A percentile compares a stretch with the other conserved stretches of the same genome.
These are phyloP conservation scores for Brettanomyces naardenensis DNA, from an alignment of 805 yeast genomes.

Conservation along the genomic window DNA sequence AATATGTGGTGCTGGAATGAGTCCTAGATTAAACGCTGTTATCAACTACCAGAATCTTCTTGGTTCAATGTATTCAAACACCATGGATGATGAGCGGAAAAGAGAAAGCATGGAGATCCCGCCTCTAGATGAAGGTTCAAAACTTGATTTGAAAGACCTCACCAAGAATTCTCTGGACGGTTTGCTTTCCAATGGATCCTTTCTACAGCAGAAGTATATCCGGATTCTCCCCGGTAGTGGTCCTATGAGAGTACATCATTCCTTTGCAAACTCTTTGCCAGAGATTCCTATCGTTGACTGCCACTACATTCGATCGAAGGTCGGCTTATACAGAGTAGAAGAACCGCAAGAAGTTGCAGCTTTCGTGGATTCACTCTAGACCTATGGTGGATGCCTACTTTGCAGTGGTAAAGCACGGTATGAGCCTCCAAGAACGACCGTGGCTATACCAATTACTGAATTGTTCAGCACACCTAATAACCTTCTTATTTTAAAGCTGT, in stretches of 20 bases:
- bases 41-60: not conserved
- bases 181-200: not conserved
- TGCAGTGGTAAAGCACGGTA: no score
- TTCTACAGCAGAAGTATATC: not conserved
- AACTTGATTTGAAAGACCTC: not conserved
- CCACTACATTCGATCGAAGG: not conserved
- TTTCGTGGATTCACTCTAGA: not conserved
- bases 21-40: slow-evolving; percentile 1
- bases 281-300: slow-evolving; percentile 1
- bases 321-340: not conserved
- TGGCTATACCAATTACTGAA: no score
- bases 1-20: slow-evolving; percentile 1
- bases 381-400: no score
- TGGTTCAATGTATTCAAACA: not conserved
- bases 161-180: not conserved
- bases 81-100: not conserved
- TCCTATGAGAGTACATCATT: not conserved
- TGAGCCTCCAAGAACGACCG: no score
- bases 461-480: no score
- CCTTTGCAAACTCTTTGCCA: not conserved
- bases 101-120: not conserved
- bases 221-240: not conserved
- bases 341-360: not conserved
- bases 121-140: not conserved
- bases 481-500: no score